A percentile compares a stretch with the other conserved stretches of the same genome.
Evolutionary conservation across 2,329 filamentous ascomycete genomes (phyloP).

Genomic region (Fusarium sp.): DNA sequence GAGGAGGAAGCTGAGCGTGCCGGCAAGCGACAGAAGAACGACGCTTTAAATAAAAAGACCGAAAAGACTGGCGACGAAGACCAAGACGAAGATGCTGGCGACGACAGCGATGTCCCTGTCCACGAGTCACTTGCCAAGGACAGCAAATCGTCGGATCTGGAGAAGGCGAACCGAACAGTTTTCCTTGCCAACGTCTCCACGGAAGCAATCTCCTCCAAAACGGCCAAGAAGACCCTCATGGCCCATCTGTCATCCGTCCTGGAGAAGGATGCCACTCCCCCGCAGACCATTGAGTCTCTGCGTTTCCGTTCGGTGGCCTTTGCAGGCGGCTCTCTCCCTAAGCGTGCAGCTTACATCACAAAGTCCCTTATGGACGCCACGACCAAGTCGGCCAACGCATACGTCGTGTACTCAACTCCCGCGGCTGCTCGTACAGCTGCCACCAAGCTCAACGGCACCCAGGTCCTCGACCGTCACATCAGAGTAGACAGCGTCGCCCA

Average conservation of each 20-base stretch:
- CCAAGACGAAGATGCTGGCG: conserved; percentile 59
- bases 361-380: conserved; percentile 91
- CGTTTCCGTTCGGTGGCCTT: conserved; percentile 96
- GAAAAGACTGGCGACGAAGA: conserved; percentile 55
- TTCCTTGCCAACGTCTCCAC: conserved; percentile 93
- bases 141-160: conserved; percentile 71
- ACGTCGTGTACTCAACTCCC: conserved; percentile 84
- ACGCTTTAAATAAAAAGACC: conserved; percentile 43
- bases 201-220: conserved; percentile 82
- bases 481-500: conserved; percentile 92
- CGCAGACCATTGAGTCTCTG: conserved; percentile 86
- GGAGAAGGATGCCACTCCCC: conserved; percentile 59
- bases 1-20: conserved; percentile 67
- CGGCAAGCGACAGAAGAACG: conserved; percentile 65
- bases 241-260: conserved; percentile 83
- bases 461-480: conserved; percentile 87
- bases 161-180: conserved; percentile 89
- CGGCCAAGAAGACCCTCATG: conserved; percentile 80
- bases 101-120: conserved; percentile 58
- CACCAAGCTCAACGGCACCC: conserved; percentile 81
- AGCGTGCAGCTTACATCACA: conserved; percentile 93
- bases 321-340: conserved; percentile 79
- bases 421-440: conserved; percentile 81
- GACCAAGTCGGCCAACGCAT: conserved; percentile 92
- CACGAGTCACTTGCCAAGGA: conserved; percentile 68